Base-by-base conservation (phyloP, 768 basidiomycete genomes). In the Phaeolepiota aurea region DNA sequence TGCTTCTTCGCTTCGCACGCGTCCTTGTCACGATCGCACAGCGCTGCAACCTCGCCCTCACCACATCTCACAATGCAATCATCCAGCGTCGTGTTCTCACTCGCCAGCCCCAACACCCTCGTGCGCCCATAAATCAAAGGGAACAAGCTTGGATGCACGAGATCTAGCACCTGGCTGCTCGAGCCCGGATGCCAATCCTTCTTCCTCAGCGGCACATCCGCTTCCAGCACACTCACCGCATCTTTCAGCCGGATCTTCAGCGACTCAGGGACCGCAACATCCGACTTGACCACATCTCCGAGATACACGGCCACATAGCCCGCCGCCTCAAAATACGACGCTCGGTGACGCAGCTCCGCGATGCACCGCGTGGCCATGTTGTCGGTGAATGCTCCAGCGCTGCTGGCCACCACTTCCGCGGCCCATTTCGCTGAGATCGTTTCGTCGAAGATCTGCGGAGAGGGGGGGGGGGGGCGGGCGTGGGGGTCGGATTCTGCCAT, bases 371-470 rank as follows among this genome's bases (percentile, higher is more conserved):
- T 5, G 9, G 18, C 15, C 33, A 35, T 35, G 7, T 35, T 35
- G 9, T 35, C 15, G 9, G 33, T 35, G 25, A 28, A 28, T 28
- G 25, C n/a, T 28, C n/a, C 25, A 28, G 7, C 25, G 7, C 7
- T 7, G 7, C 7, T 28, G 25, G 25, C 25, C n/a, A n/a, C n/a
- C n/a, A 44, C 48, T 43, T 59, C 58, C 5, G 45, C 36, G 32
- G 52, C 57, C 59, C 57, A 61, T 37, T 54, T 57, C 5, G 39
- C 37, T 1, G 43, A 35, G 30, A 59, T 54, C 12, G 46, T 44
- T 3, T 50, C 33, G 23, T 59, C 45, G 12, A 53, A 43, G 5
- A 60, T 42, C 55, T 57, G 25, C 9, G 9, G 5, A 13, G 7
- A 7, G 19, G 13, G 2, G 32, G 22, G n/a, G 7, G 20, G 18